Evolutionary conservation across 257 asterid genomes (phyloP), one percentile per base, ranked within the genome.

Genomic region (Pogostemon cablin): DNA sequence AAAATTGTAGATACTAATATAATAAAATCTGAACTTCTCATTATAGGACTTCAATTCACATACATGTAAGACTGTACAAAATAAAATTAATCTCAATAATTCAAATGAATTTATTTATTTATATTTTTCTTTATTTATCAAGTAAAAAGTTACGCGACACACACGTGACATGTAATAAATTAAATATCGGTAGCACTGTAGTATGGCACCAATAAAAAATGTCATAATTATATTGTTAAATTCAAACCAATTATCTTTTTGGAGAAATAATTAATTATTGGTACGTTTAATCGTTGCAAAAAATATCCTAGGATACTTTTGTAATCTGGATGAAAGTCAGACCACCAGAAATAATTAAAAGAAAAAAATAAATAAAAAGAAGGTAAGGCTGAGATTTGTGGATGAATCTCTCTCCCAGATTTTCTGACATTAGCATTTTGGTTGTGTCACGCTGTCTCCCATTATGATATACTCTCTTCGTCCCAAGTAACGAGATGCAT

Each of bases 241-340:
- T 57, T 6, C 9, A 34, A 57, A 34, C 7, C 41, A 57, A 57
- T 50, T 50, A 46, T 3, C 4, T 4, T 41, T 41, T 4, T 41
- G 7, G 44, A 8, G 9, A 3, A 25, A 25, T 25, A 25, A 25
- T 25, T 25, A 52, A 12, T 25, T 57, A 32, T 57, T 35, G 35
- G 44, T 38, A 2, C 62, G 32, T 62, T 3, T 54, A 6, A 68
- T 9, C 15, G 55, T 4, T 62, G 54, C 49, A 52, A 52, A 71
- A 71, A 72, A 72, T 62, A 71, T 71, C 76, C 9, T 12, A 60
- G 9, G 70, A 72, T 72, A 62, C 25, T 72, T 71, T 8, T 40
- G 7, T 11, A 32, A 25, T 17, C 69, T 67, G 78, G 73, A 38
- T 40, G 41, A 58, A 67, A 56, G 12, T 47, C 3, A 39, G n/a